Conservation (phyloP, 352 stramenopile species). For the Phytophthora boehmeriae region DNA sequence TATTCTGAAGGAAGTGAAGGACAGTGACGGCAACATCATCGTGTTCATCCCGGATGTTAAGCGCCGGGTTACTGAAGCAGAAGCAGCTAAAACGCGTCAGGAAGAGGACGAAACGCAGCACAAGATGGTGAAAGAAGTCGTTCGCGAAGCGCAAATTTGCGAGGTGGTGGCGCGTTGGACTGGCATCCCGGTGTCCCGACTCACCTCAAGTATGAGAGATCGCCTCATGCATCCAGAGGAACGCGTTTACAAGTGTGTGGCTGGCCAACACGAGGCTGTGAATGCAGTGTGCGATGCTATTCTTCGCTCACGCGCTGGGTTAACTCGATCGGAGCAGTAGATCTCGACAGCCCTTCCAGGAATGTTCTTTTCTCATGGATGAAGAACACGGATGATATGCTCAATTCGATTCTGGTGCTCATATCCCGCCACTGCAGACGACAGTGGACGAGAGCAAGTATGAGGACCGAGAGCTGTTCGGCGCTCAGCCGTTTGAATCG, state of each 20-base stretch:
- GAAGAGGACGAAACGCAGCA: constrained; percentile 58
- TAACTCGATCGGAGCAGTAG: too few relatives aligned
- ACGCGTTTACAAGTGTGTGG: constrained; percentile 90
- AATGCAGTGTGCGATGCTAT: too few relatives aligned
- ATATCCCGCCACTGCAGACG: constrained; percentile 59
- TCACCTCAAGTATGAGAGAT: constrained; percentile 75
- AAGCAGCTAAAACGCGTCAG: constrained; percentile 68
- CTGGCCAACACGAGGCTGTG: constrained; percentile 91
- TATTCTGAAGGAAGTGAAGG: too few relatives aligned
- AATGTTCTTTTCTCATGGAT: too few relatives aligned
- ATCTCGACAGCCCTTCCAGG: too few relatives aligned
- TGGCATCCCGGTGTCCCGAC: constrained; percentile 90
- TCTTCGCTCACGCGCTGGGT: too few relatives aligned
- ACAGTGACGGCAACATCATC: too few relatives aligned
- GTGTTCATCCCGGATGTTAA: constrained; percentile 95
- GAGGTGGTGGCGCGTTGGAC: constrained; percentile 91
- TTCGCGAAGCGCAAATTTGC: constrained; percentile 89
- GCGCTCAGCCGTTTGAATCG: constrained; percentile 42
- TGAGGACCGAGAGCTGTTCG: constrained; percentile 59
- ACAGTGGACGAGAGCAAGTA: constrained; percentile 59
- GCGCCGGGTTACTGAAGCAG: constrained; percentile 81
- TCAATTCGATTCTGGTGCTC: too few relatives aligned
- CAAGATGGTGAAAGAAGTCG: constrained; percentile 85
- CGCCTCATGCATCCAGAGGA: constrained; percentile 83
- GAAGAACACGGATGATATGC: too few relatives aligned